phyloP scores from a whole-genome alignment of 495 filamentous ascomycete species.

The Zalerion maritima region DNA sequence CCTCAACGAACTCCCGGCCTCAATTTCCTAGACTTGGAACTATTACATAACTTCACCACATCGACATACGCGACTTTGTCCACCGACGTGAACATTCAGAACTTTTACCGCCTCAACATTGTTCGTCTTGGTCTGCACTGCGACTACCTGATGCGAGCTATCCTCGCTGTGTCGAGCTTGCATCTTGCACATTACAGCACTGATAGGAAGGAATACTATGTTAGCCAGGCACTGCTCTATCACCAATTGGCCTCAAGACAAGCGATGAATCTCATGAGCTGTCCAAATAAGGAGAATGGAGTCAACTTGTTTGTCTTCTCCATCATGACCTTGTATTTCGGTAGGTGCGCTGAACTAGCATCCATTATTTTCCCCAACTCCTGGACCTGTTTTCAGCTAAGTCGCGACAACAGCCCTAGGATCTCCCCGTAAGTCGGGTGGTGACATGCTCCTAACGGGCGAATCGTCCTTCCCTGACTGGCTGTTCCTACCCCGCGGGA shows the following conservation, averaged over 20 bases:
- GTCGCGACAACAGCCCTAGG: too few species aligned
- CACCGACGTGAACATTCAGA: constrained; percentile 15
- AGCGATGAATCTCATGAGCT: constrained; percentile 14
- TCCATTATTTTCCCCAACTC: background rate
- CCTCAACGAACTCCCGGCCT: constrained; percentile 9
- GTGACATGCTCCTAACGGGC: constrained; percentile 15
- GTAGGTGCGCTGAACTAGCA: too few species aligned
- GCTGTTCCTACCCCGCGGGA: constrained; percentile 19
- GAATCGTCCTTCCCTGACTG: constrained; percentile 17
- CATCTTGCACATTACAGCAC: constrained; percentile 34
- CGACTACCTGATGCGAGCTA: constrained; percentile 40
- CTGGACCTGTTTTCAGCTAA: too few species aligned
- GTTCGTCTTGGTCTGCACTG: constrained; percentile 28
- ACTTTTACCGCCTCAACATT: constrained; percentile 22
- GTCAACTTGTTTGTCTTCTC: constrained; percentile 19
- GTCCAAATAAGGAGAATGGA: constrained; percentile 5
- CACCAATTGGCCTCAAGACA: constrained; percentile 27
- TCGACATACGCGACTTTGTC: constrained; percentile 22
- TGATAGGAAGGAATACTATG: constrained; percentile 27
- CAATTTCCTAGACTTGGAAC: constrained; percentile 23
- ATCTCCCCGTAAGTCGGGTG: constrained; percentile 14
- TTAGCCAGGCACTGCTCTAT: constrained; percentile 34
- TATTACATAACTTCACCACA: constrained; percentile 29
- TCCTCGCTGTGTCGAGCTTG: constrained; percentile 38
- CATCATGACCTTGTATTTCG: constrained; percentile 22